Evolutionary conservation across 1,284 basidiomycete species (phyloP), one percentile per base, ranked within the genome.

Genomic region (Coniophora puteana): DNA sequence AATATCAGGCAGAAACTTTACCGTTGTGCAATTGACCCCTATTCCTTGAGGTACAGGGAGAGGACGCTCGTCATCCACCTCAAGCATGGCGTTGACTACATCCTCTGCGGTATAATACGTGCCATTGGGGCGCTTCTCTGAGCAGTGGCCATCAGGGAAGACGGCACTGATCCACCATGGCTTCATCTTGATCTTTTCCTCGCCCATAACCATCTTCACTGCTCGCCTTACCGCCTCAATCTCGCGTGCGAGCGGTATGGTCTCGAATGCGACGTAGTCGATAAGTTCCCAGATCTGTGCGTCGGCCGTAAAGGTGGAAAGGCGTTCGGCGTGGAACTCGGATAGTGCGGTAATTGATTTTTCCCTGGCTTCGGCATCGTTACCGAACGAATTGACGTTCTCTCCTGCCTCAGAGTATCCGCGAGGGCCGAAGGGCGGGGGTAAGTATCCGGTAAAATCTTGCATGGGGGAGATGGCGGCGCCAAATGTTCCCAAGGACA

Each of bases 151-250:
- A 13, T 66, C 57, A 0, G 83, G 81, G 53, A 80, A 85, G 3
- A 88, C 78, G n/a, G 74, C 78, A 36, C 73, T 77, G 41, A 90
- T 77, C 85, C 87, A 91, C 80, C 85, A 91, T 25, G 72, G 73
- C 55, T 86, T 87, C 41, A 54, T 50, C 40, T 48, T 38, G n/a
- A 40, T 40, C 10, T 30, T 55, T 10, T 51, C 48, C 31, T 61
- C 36, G 5, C 79, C 54, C 11, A 47, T 44, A 7, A 47, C 54
- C 61, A 91, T 74, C 0, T 10, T 18, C 1, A 57, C 48, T 34
- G 87, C 86, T 12, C 63, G 61, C 32, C 86, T 66, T 43, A 92
- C 80, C 2, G 81, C 86, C 8, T 55, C 60, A 4, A 84, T 68
- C 60, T 93, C 89, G 18, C 78, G 62, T 11, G 76, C 55, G 1